These are phyloP conservation scores for Agrocybe chaxingu DNA, from an alignment of 768 basidiomycete species.

Conservation along the genomic window DNA sequence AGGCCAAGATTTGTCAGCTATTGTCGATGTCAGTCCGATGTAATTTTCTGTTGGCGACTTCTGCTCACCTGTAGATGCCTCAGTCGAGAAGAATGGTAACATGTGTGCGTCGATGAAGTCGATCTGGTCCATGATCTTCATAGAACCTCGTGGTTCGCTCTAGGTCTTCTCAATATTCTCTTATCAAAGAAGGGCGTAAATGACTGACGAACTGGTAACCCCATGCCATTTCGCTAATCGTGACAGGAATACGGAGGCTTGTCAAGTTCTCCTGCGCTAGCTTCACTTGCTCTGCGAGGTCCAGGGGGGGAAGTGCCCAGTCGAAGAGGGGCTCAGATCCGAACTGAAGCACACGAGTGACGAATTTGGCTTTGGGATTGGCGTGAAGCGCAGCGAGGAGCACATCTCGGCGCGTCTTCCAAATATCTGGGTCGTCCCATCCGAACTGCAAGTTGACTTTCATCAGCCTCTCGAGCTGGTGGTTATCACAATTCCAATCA, in stretches of 20 bases:
- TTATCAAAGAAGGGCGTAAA: too few species aligned
- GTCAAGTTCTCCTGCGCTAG: slow-evolving; percentile 47
- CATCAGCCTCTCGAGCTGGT: slow-evolving; percentile 4
- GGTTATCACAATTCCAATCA: neutral
- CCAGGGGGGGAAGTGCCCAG: slow-evolving; percentile 42
- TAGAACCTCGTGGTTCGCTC: slow-evolving; percentile 47
- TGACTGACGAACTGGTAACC: slow-evolving; percentile 43
- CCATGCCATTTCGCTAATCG: slow-evolving; percentile 65
- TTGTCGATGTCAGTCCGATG: too few species aligned
- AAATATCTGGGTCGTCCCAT: slow-evolving; percentile 43
- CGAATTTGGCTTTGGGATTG: slow-evolving; percentile 60
- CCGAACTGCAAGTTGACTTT: slow-evolving; percentile 38
- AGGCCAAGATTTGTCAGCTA: slow-evolving; percentile 62
- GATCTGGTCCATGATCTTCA: slow-evolving; percentile 53
- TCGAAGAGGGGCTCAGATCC: slow-evolving; percentile 72
- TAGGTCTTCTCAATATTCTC: slow-evolving; percentile 10
- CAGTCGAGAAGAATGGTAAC: slow-evolving; percentile 62
- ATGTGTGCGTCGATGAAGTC: slow-evolving; percentile 70
- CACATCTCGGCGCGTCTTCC: slow-evolving; percentile 50
- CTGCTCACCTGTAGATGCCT: slow-evolving; percentile 53
- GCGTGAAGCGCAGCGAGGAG: slow-evolving; percentile 51
- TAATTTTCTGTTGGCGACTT: too few species aligned
- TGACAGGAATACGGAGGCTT: slow-evolving; percentile 59
- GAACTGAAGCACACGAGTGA: slow-evolving; percentile 68
- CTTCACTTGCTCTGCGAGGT: slow-evolving; percentile 50